A percentile compares a stretch with the other conserved stretches of the same genome.
Conservation (phyloP, 2,329 filamentous ascomycete genomes). For the Sphaerulina vaccinii region DNA sequence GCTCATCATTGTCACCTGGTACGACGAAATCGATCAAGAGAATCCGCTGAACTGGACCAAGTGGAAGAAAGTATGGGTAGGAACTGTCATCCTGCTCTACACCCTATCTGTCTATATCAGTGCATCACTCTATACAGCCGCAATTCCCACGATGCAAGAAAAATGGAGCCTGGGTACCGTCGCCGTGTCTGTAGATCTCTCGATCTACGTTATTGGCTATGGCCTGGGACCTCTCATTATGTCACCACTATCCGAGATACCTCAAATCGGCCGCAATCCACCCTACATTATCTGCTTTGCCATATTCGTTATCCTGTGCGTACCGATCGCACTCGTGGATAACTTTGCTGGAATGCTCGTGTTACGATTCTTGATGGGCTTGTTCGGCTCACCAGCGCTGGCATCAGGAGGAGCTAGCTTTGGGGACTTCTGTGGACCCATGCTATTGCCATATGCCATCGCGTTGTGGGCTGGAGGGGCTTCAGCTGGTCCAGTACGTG, state of each 20-base stretch:
- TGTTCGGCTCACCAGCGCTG: constrained; percentile 65
- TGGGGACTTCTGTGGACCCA: constrained; percentile 51
- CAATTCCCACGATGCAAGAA: constrained; percentile 48
- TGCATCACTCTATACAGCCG: constrained; percentile 51
- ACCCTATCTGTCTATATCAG: constrained; percentile 60
- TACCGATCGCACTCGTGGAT: constrained; percentile 62
- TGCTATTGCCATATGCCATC: constrained; percentile 46
- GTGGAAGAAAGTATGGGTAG: constrained; percentile 30
- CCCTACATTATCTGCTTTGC: constrained; percentile 68
- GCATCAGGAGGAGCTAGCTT: constrained; percentile 58
- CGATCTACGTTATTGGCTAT: constrained; percentile 50
- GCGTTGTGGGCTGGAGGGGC: constrained; percentile 46
- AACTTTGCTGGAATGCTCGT: constrained; percentile 62
- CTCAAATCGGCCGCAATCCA: constrained; percentile 64
- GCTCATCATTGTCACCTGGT: constrained; percentile 35
- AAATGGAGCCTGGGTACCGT: constrained; percentile 51
- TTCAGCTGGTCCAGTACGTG: constrained; percentile 39
- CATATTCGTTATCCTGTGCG: constrained; percentile 65
- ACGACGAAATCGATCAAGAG: constrained; percentile 36
- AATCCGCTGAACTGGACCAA: constrained; percentile 36
- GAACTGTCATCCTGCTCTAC: constrained; percentile 44
- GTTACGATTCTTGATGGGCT: constrained; percentile 61
- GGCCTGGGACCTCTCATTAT: constrained; percentile 65
- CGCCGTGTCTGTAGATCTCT: constrained; percentile 57
- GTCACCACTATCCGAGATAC: constrained; percentile 66